Conservation (phyloP, 2,329 filamentous ascomycete genomes). For the Ascochyta viciae-villosae region DNA sequence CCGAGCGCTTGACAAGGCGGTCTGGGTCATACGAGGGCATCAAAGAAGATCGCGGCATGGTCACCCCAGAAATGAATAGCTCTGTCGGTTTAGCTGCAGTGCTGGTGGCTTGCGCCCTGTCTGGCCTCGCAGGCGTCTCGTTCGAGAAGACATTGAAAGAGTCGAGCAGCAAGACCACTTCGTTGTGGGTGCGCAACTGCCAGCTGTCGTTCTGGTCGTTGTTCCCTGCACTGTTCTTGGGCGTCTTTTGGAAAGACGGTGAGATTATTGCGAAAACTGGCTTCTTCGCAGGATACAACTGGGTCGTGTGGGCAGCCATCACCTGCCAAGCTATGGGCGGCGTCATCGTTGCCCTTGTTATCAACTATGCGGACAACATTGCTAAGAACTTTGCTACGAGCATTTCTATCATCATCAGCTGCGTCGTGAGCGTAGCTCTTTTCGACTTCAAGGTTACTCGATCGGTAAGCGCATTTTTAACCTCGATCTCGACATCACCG, state of each 20-base stretch:
- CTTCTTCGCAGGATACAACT: conserved; percentile 95
- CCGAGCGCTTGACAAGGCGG: conserved; percentile 60
- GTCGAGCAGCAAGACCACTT: conserved; percentile 72
- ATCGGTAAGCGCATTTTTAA: conserved; percentile 32
- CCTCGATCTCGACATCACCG: conserved; percentile 2
- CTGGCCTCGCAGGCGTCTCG: conserved; percentile 84
- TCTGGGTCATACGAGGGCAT: conserved; percentile 94
- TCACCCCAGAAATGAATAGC: conserved; percentile 71
- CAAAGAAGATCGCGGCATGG: conserved; percentile 64
- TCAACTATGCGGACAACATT: conserved; percentile 87
- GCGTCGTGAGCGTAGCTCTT: conserved; percentile 82
- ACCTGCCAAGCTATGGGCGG: conserved; percentile 83
- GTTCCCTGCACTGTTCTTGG: conserved; percentile 85
- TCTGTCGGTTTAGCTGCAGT: conserved; percentile 81
- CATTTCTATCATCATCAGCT: conserved; percentile 88
- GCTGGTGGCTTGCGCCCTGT: conserved; percentile 77
- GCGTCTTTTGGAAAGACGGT: conserved; percentile 86
- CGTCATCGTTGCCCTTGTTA: conserved; percentile 80
- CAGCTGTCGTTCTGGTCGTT: conserved; percentile 94
- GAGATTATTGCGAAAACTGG: conserved; percentile 81
- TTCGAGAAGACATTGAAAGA: conserved; percentile 94
- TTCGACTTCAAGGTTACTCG: conserved; percentile 78
- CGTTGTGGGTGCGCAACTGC: conserved; percentile 92
- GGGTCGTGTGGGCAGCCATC: conserved; percentile 87
- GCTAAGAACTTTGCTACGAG: conserved; percentile 93